Percentiles rank a stretch among this genome's conserved stretches.
Evolutionary conservation across 768 basidiomycete species (phyloP).

Genomic region (Tricholoma bakamatsutake): DNA sequence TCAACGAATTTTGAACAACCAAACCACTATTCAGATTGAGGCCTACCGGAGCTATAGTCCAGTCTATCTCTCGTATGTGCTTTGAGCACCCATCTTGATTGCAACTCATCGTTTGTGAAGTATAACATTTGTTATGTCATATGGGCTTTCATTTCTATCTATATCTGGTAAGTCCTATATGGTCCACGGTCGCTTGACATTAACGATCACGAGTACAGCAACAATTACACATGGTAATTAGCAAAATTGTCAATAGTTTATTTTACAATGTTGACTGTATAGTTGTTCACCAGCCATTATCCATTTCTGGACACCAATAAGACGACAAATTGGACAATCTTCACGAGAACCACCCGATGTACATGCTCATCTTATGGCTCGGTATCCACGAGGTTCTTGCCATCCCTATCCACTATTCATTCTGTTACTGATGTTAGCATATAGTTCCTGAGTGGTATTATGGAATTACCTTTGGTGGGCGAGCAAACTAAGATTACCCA

Average conservation of each 20-base stretch:
- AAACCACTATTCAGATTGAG: slow-evolving; percentile 33
- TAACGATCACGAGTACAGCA: slow-evolving; percentile 17
- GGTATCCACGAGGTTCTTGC: slow-evolving; percentile 39
- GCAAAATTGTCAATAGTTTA: not conserved
- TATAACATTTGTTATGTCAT: slow-evolving; percentile 51
- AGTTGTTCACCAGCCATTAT: slow-evolving; percentile 30
- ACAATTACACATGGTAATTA: slow-evolving; percentile 40
- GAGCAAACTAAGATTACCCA: not conserved
- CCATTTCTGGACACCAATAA: slow-evolving; percentile 54
- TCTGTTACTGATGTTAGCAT: not conserved
- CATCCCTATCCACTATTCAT: not conserved
- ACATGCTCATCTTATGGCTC: slow-evolving; percentile 53
- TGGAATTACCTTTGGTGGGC: slow-evolving; percentile 38
- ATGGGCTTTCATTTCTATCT: slow-evolving; percentile 55
- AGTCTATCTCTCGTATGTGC: slow-evolving; percentile 37
- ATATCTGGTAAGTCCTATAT: slow-evolving; percentile 45
- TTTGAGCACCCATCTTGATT: not conserved
- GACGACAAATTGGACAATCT: slow-evolving; percentile 42
- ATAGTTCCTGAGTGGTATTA: slow-evolving; percentile 65
- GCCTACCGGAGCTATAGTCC: slow-evolving; percentile 46
- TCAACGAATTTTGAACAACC: slow-evolving; percentile 31
- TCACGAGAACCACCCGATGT: slow-evolving; percentile 54
- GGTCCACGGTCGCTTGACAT: not conserved
- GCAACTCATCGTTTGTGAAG: slow-evolving; percentile 18
- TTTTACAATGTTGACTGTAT: not conserved